Evolutionary conservation across 805 yeast species (phyloP), one percentile per base, ranked within the genome.

Genomic region (Ogataea wickerhamii): DNA sequence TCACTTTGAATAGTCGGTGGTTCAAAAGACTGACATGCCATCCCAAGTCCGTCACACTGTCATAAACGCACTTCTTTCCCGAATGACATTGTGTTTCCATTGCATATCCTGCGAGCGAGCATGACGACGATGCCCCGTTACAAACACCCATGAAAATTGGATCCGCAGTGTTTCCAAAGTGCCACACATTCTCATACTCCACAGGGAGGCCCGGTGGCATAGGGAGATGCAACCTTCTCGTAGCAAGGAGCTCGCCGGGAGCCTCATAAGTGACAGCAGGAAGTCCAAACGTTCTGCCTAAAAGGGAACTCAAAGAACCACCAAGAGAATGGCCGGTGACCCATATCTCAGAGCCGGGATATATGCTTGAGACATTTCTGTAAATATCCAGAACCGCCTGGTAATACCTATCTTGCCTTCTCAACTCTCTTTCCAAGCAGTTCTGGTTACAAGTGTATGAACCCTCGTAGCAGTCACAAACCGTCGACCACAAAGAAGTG

Each of bases 131-230:
- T 1, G 93, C 94, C 7, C 98, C 98, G 54, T 85, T 88, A 59
- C 98, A 93, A 6, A 87, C 89, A 0, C 98, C 98, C 91, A 89
- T 83, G 54, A 72, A 93, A 2, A 93, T 86, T 1, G 98, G 98
- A 58, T 93, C 98, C 0, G 96, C 98, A 2, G 93, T 93, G 58
- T 93, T 91, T 3, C 98, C 98, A 56, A 93, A 67, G 58, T 93
- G 97, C 94, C 95, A 93, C 7, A 93, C 75, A 47, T 86, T 82
- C 52, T 89, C 97, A 63, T 77, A 66, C 51, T 80, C 75, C 6
- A 67, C 63, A 0, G 96, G 89, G 11, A 86, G 58, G 1, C 96
- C 96, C 1, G 98, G 98, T 2, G 98, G 95, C 65, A 76, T 73
- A 0, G 98, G 98, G 34, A 93, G 70, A 63, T 89, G 97, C 32